Evolutionary conservation across 2,329 filamentous ascomycete genomes (phyloP), one percentile per base, ranked within the genome.

Genomic region (Mollisiaceae sp.): DNA sequence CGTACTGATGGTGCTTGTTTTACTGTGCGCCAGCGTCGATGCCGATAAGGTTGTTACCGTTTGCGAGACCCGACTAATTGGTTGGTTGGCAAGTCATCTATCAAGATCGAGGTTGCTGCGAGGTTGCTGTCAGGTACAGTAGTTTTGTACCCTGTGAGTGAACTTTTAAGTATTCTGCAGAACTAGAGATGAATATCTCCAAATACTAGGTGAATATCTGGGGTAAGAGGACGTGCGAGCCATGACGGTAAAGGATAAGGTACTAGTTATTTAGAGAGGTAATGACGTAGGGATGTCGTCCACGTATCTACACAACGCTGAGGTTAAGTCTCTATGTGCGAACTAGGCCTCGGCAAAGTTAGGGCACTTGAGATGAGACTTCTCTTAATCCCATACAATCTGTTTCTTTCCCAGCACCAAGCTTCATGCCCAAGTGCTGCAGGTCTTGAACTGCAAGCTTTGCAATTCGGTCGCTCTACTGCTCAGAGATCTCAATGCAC

Each of bases 401-500:
- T 3, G 27, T 32, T 6, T 6, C 27, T 3, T 6, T 32, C 27
- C 27, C 27, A 6, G 15, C 38, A 41, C 15, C 41, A 8, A 43
- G 2, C 15, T 6, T 18, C 41, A 12, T n/a, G 41, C 18, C 45
- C 3, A 50, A 24, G n/a, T 22, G 12, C 41, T 24, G 6, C 45
- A 9, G 4, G 12, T 41, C n/a, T 50, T 22, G n/a, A 12, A 20
- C 2, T 2, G 2, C 8, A 18, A 18, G n/a, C n/a, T 24, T 50
- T n/a, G 22, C 8, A 22, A n/a, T 22, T 22, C n/a, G 14, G 15
- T 50, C 45, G 18, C 43, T 18, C 43, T 45, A 2, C 41, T 50
- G 20, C 5, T 6, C 5, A 32, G 14, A 50, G n/a, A 62, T 12
- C 15, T 60, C 59, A 14, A 60, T 43, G 62, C 60, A 41, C 65